These are phyloP conservation scores for Citrullus mucosospermus DNA, from an alignment of 306 rosid species.

Conservation along the genomic window DNA sequence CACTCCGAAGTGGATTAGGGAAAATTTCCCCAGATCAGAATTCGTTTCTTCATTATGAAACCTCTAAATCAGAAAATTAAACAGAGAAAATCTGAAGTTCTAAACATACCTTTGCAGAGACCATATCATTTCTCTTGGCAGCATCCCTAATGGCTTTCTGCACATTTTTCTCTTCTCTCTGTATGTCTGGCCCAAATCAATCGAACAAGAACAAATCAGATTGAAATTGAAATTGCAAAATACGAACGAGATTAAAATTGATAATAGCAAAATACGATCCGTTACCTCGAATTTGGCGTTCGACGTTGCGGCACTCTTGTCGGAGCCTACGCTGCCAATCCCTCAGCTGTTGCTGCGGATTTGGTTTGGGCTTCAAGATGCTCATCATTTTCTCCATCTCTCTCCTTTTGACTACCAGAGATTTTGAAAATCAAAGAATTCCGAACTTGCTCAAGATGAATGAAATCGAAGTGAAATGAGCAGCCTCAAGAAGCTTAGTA, in stretches of 20 bases:
- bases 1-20: not conserved
- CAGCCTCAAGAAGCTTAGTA: not conserved
- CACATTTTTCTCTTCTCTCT: slow-evolving; percentile 81
- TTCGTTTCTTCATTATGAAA: not conserved
- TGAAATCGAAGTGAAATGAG: not conserved
- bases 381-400: slow-evolving; percentile 67
- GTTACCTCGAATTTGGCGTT: slow-evolving; percentile 82
- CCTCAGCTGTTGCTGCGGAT: slow-evolving; percentile 56
- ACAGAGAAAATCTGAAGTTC: not conserved
- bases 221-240: not conserved
- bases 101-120: slow-evolving; percentile 71
- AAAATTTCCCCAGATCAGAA: not conserved
- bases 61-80: not conserved
- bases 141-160: slow-evolving; percentile 88
- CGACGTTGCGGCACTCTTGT: slow-evolving; percentile 82
- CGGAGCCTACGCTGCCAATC: slow-evolving; percentile 92
- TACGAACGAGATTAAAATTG: not conserved
- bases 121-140: slow-evolving; percentile 92
- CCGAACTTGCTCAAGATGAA: not conserved
- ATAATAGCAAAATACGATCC: not conserved
- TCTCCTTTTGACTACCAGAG: not conserved
- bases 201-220: slow-evolving; percentile 4
- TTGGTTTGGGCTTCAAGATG: slow-evolving; percentile 57
- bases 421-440: not conserved
- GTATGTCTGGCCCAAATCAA: slow-evolving; percentile 37